A percentile compares a stretch with the other conserved stretches of the same genome.
phyloP scores from a whole-genome alignment of 352 stramenopile species.

The Pythium pyrilobum region DNA sequence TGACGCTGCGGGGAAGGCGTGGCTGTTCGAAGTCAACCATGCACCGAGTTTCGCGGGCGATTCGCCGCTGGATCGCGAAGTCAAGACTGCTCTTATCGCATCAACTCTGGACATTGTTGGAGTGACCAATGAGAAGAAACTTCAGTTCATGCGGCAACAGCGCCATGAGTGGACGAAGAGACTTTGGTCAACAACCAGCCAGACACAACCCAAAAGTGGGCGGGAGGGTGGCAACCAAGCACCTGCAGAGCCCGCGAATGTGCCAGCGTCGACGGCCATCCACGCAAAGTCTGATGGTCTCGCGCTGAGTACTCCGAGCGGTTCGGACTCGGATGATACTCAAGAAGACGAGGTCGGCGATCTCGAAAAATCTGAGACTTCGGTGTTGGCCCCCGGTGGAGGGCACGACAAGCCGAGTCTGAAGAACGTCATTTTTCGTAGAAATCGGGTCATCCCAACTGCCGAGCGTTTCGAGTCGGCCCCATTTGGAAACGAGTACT shows the following conservation, averaged over 20 bases:
- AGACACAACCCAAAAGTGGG: background rate
- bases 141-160: slow-evolving; percentile 20
- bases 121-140: slow-evolving; percentile 39
- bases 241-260: background rate
- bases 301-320: background rate
- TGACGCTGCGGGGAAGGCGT: slow-evolving; percentile 29
- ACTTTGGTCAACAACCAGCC: slow-evolving; percentile 22
- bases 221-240: background rate
- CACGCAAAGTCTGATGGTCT: background rate
- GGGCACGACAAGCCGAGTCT: slow-evolving; percentile 3
- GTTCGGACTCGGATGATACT: background rate
- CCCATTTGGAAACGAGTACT: slow-evolving; percentile 9
- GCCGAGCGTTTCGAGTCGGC: background rate
- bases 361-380: too few relatives aligned
- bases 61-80: slow-evolving; percentile 29
- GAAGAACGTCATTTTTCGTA: slow-evolving; percentile 9
- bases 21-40: slow-evolving; percentile 47
- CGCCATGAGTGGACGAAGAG: slow-evolving; percentile 28
- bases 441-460: slow-evolving; percentile 12
- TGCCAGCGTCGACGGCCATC: background rate
- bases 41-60: slow-evolving; percentile 40
- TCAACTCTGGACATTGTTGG: slow-evolving; percentile 27
- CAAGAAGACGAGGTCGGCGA: background rate
- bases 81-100: slow-evolving; percentile 32
- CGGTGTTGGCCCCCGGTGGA: background rate